Evolutionary conservation across 2,329 filamentous ascomycete genomes (phyloP), one percentile per base, ranked within the genome.

Genomic region (Arthrinium puccinioides): DNA sequence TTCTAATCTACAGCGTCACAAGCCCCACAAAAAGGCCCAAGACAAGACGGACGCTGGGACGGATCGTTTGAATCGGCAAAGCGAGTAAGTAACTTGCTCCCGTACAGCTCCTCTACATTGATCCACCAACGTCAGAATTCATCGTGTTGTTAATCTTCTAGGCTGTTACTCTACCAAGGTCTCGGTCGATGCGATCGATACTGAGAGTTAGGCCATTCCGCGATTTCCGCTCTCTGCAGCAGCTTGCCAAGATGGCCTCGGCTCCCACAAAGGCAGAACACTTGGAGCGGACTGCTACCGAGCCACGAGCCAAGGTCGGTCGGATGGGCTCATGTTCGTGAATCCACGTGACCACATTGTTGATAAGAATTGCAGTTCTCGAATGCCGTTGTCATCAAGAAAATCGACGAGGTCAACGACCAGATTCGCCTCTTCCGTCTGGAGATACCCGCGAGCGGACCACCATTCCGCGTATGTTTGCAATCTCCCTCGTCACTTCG

Each of bases 241-340:
- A 18, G 10, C 6, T 18, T 24, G 19, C 13, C 1, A 37, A 24
- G 15, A 55, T 54, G 52, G 41, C 49, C 13, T 39, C 47, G 5
- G 29, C 42, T 20, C 28, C 38, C 9, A 6, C 27, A 13, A 64
- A 61, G 46, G 51, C 52, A 18, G 61, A 59, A 43, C 86, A 92
- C 52, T 66, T 83, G 41, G 75, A 87, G 47, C 74, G 86, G 37
- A 94, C 87, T 9, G 81, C 83, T 4, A 61, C 72, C 26, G 83
- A 92, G 54, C 84, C 82, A 28, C 78, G 87, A 40, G 76, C 84
- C 40, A 63, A 73, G 42, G 74, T 74, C 51, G 37, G 49, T 14
- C 4, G 7, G 6, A 10, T 28, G n/a, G 31, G 32, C 23, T n/a
- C 14, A 36, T 20, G 26, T 21, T 36, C n/a, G n/a, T n/a, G n/a